Base-by-base conservation (phyloP, 163 green algal species). In the Scenedesmus sp. region DNA sequence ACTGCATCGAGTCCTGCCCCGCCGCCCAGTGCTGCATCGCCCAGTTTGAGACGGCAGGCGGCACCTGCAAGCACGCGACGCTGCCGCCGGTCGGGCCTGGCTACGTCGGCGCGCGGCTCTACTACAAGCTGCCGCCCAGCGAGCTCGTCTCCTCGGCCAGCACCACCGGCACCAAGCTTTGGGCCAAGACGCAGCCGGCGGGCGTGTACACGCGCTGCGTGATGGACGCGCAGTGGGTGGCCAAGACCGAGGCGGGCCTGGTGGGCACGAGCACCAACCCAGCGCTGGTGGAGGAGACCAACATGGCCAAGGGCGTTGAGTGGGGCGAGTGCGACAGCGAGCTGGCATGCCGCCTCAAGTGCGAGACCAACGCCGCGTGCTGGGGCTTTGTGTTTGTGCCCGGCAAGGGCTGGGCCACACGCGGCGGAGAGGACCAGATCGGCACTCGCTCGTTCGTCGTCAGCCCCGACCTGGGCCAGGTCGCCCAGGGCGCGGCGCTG, bases 21-120 rank as follows among this genome's bases (percentile, higher is more conserved):
- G 33, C 34, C 5, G 18, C 54, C 39, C 33, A 57, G 39, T 57
- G 63, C 63, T 70, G 63, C 63, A 54, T 70, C 34, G 36, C 34
- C 20, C 14, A 70, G 63, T 39, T 56, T 9, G 60, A 51, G 14
- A 47, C 47, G 24, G 33, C 13, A 17, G 54, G 54, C 54, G 33
- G 31, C 54, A 60, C 51, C 51, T 63, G 54, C 18, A 67, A 18
- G 28, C 20, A 28, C 7, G 58, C 58, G 31, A 6, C 11, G 33
- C 42, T 9, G 24, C 20, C 42, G 28, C 11, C 15, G 4, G 60
- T 15, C 4, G 31, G 31, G 31, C n/a, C 34, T 20, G 22, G 4
- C 34, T 18, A n/a, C 60, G 4, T 13, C 6, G 31, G n/a, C 6
- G 60, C 9, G 18, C 34, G 60, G 14, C 45, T 50, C 18, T 50